These are phyloP conservation scores for Ustilago crameri DNA, from an alignment of 1,284 basidiomycete species.

Conservation along the genomic window DNA sequence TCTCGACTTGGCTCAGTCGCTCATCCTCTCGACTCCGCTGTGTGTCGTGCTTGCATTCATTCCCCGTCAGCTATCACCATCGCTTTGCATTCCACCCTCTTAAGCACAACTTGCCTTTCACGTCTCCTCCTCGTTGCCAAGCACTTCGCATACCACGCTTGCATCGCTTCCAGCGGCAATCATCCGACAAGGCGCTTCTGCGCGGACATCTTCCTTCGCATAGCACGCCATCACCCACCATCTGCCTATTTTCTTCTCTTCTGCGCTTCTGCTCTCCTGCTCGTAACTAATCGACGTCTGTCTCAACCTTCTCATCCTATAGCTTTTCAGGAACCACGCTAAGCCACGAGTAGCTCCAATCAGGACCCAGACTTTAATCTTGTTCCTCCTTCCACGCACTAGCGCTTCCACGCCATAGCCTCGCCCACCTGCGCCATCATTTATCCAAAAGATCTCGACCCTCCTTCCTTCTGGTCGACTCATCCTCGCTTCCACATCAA, in stretches of 20 bases:
- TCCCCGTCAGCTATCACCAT: constrained; percentile 17
- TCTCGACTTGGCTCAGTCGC: neutral
- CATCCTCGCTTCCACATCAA: constrained; percentile 3
- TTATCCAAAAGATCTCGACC: neutral
- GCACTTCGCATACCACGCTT: neutral
- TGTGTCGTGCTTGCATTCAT: neutral
- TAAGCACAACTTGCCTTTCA: neutral
- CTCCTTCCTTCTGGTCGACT: neutral
- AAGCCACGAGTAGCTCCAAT: constrained; percentile 2
- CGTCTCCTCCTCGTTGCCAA: neutral
- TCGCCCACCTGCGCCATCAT: constrained; percentile 1
- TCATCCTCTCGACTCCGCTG: neutral
- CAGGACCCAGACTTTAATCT: constrained; percentile 4
- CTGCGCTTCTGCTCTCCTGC: neutral
- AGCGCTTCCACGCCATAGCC: neutral
- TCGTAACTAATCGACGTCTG: neutral
- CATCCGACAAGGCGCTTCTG: no score
- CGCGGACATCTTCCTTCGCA: neutral
- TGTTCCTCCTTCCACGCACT: neutral
- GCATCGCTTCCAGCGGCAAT: neutral
- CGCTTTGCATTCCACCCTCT: neutral
- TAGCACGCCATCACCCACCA: constrained; percentile 27
- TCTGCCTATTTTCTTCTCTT: neutral
- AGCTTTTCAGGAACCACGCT: constrained; percentile 31
- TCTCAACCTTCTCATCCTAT: neutral